These are phyloP conservation scores for Sporisorium exsertum DNA, from an alignment of 1,284 basidiomycete species.

Conservation along the genomic window DNA sequence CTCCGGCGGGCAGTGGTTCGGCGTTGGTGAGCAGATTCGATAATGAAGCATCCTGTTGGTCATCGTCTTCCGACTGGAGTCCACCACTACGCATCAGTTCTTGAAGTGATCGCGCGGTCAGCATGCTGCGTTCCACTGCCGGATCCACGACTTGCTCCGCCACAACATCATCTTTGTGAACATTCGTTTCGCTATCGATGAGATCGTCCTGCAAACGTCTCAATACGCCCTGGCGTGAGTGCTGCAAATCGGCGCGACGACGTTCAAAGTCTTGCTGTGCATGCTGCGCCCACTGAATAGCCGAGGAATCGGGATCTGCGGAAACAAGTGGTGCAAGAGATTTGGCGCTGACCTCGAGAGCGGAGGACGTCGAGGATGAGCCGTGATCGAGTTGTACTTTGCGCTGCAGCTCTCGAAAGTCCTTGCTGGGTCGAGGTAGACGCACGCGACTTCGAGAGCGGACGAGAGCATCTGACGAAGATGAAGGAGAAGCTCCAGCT, in stretches of 20 bases:
- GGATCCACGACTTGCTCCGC: constrained; percentile 14
- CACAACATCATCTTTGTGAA: neutral
- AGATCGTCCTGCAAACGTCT: constrained; percentile 13
- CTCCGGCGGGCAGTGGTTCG: constrained; percentile 16
- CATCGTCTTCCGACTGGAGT: constrained; percentile 16
- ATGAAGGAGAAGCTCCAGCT: constrained; percentile 2
- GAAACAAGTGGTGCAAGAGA: neutral
- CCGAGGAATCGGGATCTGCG: constrained; percentile 11
- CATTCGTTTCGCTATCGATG: neutral
- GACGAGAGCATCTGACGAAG: constrained; percentile 9
- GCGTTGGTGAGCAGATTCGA: constrained; percentile 36
- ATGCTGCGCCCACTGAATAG: constrained; percentile 37
- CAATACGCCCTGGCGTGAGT: constrained; percentile 18
- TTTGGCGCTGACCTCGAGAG: constrained; percentile 2
- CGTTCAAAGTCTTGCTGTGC: constrained; percentile 49
- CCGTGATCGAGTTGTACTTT: constrained; percentile 11
- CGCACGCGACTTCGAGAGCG: constrained; percentile 29
- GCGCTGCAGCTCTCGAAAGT: constrained; percentile 40
- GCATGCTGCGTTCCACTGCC: constrained; percentile 41
- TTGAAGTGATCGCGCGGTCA: constrained; percentile 39
- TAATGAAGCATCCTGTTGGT: constrained; percentile 14
- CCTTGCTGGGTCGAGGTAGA: constrained; percentile 42
- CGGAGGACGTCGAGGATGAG: constrained; percentile 5
- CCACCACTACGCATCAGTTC: constrained; percentile 48
- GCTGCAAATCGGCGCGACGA: constrained; percentile 28